phyloP scores from a whole-genome alignment of 1,284 basidiomycete genomes.

The Sanghuangporus baumii region DNA sequence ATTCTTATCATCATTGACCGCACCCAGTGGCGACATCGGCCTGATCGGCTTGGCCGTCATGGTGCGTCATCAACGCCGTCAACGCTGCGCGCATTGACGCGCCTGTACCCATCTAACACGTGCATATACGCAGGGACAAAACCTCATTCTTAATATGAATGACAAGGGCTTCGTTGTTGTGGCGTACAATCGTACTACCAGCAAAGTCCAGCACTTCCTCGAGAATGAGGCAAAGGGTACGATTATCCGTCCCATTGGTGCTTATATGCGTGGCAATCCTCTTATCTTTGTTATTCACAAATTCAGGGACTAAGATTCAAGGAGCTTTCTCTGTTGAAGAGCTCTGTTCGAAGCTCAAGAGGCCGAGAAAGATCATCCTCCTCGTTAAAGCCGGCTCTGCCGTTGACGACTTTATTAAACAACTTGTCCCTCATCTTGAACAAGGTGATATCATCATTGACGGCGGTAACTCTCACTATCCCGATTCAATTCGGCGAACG shows the following conservation, averaged over 20 bases:
- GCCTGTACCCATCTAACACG: slow-evolving; percentile 4
- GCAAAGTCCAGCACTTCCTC: slow-evolving; percentile 96
- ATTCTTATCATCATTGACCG: not conserved
- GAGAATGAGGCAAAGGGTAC: slow-evolving; percentile 96
- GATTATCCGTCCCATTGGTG: slow-evolving; percentile 19
- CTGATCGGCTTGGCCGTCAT: slow-evolving; percentile 97
- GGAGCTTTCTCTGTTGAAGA: slow-evolving; percentile 95
- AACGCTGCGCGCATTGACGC: slow-evolving; percentile 10
- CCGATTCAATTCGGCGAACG: slow-evolving; percentile 94
- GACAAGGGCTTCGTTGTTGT: slow-evolving; percentile 98
- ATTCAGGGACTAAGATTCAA: slow-evolving; percentile 84
- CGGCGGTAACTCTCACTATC: slow-evolving; percentile 99
- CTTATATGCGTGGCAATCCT: not conserved
- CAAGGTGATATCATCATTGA: slow-evolving; percentile 94
- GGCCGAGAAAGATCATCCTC: slow-evolving; percentile 87
- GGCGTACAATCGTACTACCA: slow-evolving; percentile 95
- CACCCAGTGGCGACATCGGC: slow-evolving; percentile 77
- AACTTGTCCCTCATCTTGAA: slow-evolving; percentile 69
- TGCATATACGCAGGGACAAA: slow-evolving; percentile 69
- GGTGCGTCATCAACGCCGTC: slow-evolving; percentile 42
- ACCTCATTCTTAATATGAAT: slow-evolving; percentile 96
- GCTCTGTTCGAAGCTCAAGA: slow-evolving; percentile 76
- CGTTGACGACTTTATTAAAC: slow-evolving; percentile 73
- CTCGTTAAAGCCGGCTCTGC: slow-evolving; percentile 88
- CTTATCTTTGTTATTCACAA: slow-evolving; percentile 8